Evolutionary conservation across 1,284 basidiomycete genomes (phyloP).

Genomic region (Xerocomus cyaneibrunnescens): DNA sequence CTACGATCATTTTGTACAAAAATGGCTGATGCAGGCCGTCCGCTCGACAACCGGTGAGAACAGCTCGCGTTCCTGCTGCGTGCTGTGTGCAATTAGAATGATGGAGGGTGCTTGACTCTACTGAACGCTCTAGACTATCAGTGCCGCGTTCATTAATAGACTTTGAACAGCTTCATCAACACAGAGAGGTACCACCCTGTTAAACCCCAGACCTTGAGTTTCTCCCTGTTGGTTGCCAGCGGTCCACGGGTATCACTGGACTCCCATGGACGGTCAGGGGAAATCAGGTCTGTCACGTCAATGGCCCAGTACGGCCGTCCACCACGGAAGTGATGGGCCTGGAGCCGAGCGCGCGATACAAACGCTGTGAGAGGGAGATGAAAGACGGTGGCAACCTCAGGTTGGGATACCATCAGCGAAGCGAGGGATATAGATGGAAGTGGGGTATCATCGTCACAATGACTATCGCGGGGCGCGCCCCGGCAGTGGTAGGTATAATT

Average conservation of each 20-base stretch:
- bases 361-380: constrained; percentile 64
- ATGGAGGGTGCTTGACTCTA: background rate
- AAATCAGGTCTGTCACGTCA: constrained; percentile 64
- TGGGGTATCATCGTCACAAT: constrained; percentile 39
- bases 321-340: constrained; percentile 56
- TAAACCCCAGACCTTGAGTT: constrained; percentile 75
- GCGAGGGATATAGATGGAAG: constrained; percentile 61
- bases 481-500: background rate
- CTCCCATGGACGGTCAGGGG: constrained; percentile 18
- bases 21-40: background rate
- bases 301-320: constrained; percentile 63
- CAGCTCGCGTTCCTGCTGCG: background rate
- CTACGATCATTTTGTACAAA: background rate
- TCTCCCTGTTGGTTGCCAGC: constrained; percentile 35
- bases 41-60: background rate
- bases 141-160: constrained; percentile 16
- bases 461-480: background rate
- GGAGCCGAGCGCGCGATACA: constrained; percentile 46
- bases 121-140: background rate
- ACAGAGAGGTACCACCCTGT: constrained; percentile 77
- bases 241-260: constrained; percentile 27
- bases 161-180: constrained; percentile 38
- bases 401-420: constrained; percentile 50
- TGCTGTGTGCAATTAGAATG: background rate
- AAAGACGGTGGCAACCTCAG: constrained; percentile 68